phyloP scores from a whole-genome alignment of 2,329 filamentous ascomycete species.

The Aspergillus brunneoviolaceus region DNA sequence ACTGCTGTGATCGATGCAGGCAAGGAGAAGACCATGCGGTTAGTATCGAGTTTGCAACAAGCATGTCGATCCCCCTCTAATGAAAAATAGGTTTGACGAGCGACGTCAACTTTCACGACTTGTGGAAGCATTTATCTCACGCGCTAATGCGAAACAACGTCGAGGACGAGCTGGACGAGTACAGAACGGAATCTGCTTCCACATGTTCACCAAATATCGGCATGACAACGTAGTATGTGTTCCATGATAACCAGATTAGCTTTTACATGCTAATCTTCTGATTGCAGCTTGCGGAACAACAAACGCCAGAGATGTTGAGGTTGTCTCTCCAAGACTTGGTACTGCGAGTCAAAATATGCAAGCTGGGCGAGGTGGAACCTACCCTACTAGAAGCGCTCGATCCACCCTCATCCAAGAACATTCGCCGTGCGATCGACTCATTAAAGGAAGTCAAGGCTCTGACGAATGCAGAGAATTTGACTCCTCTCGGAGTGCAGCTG shows the following conservation, averaged over 20 bases:
- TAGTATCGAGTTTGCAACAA: slow-evolving; percentile 5
- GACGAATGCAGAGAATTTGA: slow-evolving; percentile 77
- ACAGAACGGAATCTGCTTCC: slow-evolving; percentile 91
- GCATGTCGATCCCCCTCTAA: slow-evolving; percentile 9
- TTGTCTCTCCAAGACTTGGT: slow-evolving; percentile 92
- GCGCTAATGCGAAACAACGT: slow-evolving; percentile 92
- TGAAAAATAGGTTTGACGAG: slow-evolving; percentile 73
- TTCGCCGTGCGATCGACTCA: slow-evolving; percentile 86
- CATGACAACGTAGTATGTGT: slow-evolving; percentile 65
- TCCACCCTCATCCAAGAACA: slow-evolving; percentile 86
- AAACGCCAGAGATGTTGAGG: slow-evolving; percentile 94
- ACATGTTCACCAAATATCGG: slow-evolving; percentile 86
- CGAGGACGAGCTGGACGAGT: slow-evolving; percentile 93
- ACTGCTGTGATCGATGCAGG: slow-evolving; percentile 96
- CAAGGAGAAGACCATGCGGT: slow-evolving; percentile 90
- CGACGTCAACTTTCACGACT: slow-evolving; percentile 84
- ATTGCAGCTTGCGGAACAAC: slow-evolving; percentile 75
- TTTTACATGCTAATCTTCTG: slow-evolving; percentile 10
- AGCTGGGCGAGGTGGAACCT: slow-evolving; percentile 87
- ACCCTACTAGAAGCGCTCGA: slow-evolving; percentile 86
- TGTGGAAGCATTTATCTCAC: slow-evolving; percentile 91
- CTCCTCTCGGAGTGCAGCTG: slow-evolving; percentile 79
- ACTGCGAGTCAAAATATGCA: slow-evolving; percentile 96
- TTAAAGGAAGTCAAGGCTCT: slow-evolving; percentile 90
- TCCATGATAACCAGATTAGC: too few species aligned